A percentile compares a stretch with the other conserved stretches of the same genome.
Evolutionary conservation across 2,329 filamentous ascomycete species (phyloP).

Genomic region (Hortaea sp.): DNA sequence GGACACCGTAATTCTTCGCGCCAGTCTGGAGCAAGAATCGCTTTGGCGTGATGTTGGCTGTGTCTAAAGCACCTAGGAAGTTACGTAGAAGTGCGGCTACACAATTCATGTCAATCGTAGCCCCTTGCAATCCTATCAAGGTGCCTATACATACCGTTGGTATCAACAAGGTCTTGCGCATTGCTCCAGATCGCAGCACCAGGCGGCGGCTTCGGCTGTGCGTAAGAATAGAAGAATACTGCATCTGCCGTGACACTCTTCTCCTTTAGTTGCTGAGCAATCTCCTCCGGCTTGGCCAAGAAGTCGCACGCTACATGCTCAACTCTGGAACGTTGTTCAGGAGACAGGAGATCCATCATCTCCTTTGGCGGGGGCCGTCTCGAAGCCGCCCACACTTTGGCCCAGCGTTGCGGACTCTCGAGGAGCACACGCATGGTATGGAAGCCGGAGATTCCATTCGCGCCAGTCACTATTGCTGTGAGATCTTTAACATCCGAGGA

Average conservation of each 20-base stretch:
- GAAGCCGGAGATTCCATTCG: conserved; percentile 45
- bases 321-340: conserved; percentile 17
- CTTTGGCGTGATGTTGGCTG: conserved; percentile 34
- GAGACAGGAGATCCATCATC: conserved; percentile 22
- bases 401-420: conserved; percentile 39
- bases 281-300: conserved; percentile 26
- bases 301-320: conserved; percentile 28
- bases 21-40: conserved; percentile 43
- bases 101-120: not conserved
- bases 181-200: conserved; percentile 38
- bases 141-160: conserved; percentile 33
- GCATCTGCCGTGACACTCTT: conserved; percentile 31
- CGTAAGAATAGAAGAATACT: conserved; percentile 46
- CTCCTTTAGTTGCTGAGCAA: conserved; percentile 26
- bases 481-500: conserved; percentile 33
- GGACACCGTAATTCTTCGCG: conserved; percentile 41
- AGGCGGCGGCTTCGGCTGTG: conserved; percentile 38
- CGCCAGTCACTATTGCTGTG: conserved; percentile 44
- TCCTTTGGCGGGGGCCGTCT: conserved; percentile 34
- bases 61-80: conserved; percentile 36
- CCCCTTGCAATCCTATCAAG: conserved; percentile 23
- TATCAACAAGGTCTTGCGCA: conserved; percentile 39
- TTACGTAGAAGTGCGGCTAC: conserved; percentile 38
- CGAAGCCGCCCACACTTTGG: conserved; percentile 42
- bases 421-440: conserved; percentile 41